phyloP scores from a whole-genome alignment of 164 flowering plant genomes.

The Aristolochia contorta region DNA sequence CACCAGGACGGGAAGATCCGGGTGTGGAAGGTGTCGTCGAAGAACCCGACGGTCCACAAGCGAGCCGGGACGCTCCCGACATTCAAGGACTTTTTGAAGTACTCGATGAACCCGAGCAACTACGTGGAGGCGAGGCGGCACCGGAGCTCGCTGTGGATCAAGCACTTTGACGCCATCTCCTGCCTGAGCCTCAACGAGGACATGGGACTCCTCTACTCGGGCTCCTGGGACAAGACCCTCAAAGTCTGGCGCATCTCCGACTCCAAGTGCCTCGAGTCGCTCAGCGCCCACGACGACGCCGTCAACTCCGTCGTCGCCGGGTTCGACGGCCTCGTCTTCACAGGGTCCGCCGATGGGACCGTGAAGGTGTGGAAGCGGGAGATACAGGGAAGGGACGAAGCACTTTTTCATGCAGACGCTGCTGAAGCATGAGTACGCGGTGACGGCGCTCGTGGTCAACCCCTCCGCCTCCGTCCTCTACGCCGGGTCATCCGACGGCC shows the following conservation, averaged over 20 bases:
- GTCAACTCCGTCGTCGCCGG: slow-evolving; percentile 66
- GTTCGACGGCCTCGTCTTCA: slow-evolving; percentile 45
- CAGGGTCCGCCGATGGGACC: slow-evolving; percentile 83
- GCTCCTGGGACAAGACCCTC: slow-evolving; percentile 82
- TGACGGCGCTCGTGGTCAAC: slow-evolving; percentile 56
- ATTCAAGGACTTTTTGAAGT: slow-evolving; percentile 46
- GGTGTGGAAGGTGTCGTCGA: slow-evolving; percentile 54
- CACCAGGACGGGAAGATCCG: slow-evolving; percentile 89
- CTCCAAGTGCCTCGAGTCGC: slow-evolving; percentile 70
- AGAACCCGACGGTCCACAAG: slow-evolving; percentile 37
- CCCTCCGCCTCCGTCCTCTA: slow-evolving; percentile 35
- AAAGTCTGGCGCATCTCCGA: slow-evolving; percentile 69
- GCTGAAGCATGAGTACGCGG: slow-evolving; percentile 61
- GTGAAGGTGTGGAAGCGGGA: slow-evolving; percentile 70
- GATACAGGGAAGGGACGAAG: slow-evolving; percentile 30
- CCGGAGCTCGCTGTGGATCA: slow-evolving; percentile 60
- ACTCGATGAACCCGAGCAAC: slow-evolving; percentile 59
- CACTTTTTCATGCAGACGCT: slow-evolving; percentile 38
- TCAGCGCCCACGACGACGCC: slow-evolving; percentile 76
- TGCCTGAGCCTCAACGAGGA: slow-evolving; percentile 62
- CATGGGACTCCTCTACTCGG: slow-evolving; percentile 54
- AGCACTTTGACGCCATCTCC: slow-evolving; percentile 75
- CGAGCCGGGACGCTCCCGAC: slow-evolving; percentile 60
- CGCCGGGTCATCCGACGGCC: slow-evolving; percentile 73
- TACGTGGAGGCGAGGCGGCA: slow-evolving; percentile 51